A percentile compares a stretch with the other conserved stretches of the same genome.
phyloP scores from a whole-genome alignment of 257 asterid species.

The Scutellaria galericulata region DNA sequence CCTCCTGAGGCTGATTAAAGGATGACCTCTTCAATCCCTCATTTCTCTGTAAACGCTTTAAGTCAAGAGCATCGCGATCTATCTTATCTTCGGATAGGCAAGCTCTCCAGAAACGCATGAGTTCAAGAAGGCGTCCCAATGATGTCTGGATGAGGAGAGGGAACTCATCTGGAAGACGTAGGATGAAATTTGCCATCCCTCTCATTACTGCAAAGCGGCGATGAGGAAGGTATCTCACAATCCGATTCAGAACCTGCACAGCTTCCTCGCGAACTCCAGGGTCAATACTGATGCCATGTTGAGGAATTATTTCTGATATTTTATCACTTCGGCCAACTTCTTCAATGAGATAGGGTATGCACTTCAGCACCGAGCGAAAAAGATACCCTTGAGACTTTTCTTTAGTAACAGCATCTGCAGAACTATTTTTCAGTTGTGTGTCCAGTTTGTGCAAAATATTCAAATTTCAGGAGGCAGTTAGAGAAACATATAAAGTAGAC shows the following conservation, averaged over 20 bases:
- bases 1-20: slow-evolving; percentile 79
- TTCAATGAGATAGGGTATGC: slow-evolving; percentile 98
- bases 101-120: slow-evolving; percentile 98
- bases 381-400: slow-evolving; percentile 99
- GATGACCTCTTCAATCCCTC: slow-evolving; percentile 92
- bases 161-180: slow-evolving; percentile 96
- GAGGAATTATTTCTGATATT: slow-evolving; percentile 96
- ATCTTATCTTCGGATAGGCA: slow-evolving; percentile 79
- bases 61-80: slow-evolving; percentile 59
- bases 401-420: slow-evolving; percentile 88
- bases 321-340: slow-evolving; percentile 99
- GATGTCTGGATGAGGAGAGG: slow-evolving; percentile 99
- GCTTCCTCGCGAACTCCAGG: slow-evolving; percentile 99
- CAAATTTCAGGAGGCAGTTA: slow-evolving; percentile 31
- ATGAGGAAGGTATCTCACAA: slow-evolving; percentile 89
- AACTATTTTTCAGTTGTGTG: slow-evolving; percentile 41
- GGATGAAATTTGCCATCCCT: slow-evolving; percentile 92
- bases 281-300: slow-evolving; percentile 97
- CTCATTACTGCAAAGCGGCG: slow-evolving; percentile 98
- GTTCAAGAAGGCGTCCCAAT: slow-evolving; percentile 94
- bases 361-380: slow-evolving; percentile 93
- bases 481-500: slow-evolving; percentile 33
- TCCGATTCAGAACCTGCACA: slow-evolving; percentile 93
- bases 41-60: slow-evolving; percentile 79
- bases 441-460: slow-evolving; percentile 31